phyloP scores from a whole-genome alignment of 2,329 filamentous ascomycete species.

The Colletotrichum destructivum region DNA sequence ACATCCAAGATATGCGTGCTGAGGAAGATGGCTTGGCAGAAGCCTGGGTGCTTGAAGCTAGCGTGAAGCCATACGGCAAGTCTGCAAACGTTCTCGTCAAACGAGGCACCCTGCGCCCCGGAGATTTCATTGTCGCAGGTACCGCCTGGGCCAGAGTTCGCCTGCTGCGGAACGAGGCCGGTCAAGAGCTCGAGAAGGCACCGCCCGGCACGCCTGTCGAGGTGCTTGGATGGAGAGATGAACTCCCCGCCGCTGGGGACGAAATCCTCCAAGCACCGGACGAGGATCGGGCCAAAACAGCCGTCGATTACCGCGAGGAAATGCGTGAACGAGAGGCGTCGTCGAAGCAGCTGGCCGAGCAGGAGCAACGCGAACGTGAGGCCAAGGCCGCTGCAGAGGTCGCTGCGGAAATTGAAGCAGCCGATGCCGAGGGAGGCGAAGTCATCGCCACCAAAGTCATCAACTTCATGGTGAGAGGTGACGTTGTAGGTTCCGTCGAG shows the following conservation, averaged over 20 bases:
- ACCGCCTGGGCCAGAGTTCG: slow-evolving; percentile 91
- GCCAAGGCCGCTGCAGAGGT: slow-evolving; percentile 58
- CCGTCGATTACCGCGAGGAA: slow-evolving; percentile 82
- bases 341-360: slow-evolving; percentile 85
- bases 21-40: slow-evolving; percentile 84
- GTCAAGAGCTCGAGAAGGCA: slow-evolving; percentile 78
- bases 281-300: slow-evolving; percentile 84
- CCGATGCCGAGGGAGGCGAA: slow-evolving; percentile 55
- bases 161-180: slow-evolving; percentile 87
- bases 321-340: slow-evolving; percentile 80
- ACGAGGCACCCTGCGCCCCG: slow-evolving; percentile 85
- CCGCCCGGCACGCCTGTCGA: slow-evolving; percentile 92
- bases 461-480: slow-evolving; percentile 90
- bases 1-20: slow-evolving; percentile 91
- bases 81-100: slow-evolving; percentile 92
- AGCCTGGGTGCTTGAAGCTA: slow-evolving; percentile 94
- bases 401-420: slow-evolving; percentile 54
- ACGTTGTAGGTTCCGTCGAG: slow-evolving; percentile 94
- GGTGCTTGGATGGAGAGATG: slow-evolving; percentile 93
- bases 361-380: slow-evolving; percentile 74
- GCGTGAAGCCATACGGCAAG: slow-evolving; percentile 86
- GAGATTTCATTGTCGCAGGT: slow-evolving; percentile 90
- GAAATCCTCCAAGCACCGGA: slow-evolving; percentile 86
- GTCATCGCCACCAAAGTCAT: slow-evolving; percentile 65
- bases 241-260: slow-evolving; percentile 85